phyloP scores from a whole-genome alignment of 345 rosid species.

The Eutrema heterophyllum region DNA sequence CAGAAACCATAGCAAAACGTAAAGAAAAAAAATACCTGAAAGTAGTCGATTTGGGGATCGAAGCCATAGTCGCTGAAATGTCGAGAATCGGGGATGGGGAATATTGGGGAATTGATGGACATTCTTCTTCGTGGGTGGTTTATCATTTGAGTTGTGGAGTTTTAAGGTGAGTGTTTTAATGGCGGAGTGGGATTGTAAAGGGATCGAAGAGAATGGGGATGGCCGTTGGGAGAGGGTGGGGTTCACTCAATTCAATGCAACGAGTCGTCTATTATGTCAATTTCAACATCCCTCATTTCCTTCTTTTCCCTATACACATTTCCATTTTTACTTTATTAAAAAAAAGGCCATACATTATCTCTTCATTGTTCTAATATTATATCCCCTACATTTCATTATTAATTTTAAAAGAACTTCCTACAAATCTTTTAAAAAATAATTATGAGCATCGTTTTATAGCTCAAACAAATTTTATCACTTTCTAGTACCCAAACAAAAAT shows the following conservation, averaged over 20 bases:
- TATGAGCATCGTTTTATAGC: neutral
- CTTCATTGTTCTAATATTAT: neutral
- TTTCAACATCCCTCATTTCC: slow-evolving; percentile 1
- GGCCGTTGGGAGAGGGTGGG: slow-evolving; percentile 34
- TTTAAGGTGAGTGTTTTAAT: neutral
- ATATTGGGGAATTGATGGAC: slow-evolving; percentile 61
- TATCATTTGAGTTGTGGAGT: neutral
- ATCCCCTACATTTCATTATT: neutral
- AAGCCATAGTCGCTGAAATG: slow-evolving; percentile 91
- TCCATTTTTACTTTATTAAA: neutral
- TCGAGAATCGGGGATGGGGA: slow-evolving; percentile 60
- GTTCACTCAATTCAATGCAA: slow-evolving; percentile 18
- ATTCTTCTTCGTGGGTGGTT: slow-evolving; percentile 20
- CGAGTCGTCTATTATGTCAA: slow-evolving; percentile 19
- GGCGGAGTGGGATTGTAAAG: neutral
- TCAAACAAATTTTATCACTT: neutral
- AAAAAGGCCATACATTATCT: neutral
- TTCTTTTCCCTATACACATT: neutral
- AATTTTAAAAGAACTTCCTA: too few species aligned
- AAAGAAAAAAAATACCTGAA: slow-evolving; percentile 45
- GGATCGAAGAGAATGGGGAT: neutral
- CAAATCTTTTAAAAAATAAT: neutral
- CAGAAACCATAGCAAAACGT: neutral
- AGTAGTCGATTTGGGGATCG: slow-evolving; percentile 70
- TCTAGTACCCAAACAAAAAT: too few species aligned